Conservation (phyloP, 345 rosid species). For the Aquilaria sinensis region DNA sequence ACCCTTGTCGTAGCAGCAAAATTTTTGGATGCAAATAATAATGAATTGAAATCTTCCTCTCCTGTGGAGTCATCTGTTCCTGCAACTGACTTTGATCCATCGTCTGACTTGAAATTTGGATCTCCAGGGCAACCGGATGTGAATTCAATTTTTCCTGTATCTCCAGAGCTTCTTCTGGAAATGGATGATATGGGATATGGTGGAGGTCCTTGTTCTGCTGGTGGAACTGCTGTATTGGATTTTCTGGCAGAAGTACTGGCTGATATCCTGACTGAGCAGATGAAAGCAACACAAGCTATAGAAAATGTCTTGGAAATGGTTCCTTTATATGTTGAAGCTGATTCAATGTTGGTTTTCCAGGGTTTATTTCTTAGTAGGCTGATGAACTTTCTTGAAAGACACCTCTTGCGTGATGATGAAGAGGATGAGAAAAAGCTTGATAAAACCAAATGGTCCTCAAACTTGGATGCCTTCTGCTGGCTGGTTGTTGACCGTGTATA, state of each 20-base stretch:
- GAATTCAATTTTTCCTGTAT: slow-evolving; percentile 50
- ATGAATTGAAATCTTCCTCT: slow-evolving; percentile 53
- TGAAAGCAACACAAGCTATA: slow-evolving; percentile 70
- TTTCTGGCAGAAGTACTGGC: slow-evolving; percentile 97
- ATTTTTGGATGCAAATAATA: slow-evolving; percentile 56
- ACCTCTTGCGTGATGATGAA: slow-evolving; percentile 96
- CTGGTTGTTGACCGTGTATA: slow-evolving; percentile 94
- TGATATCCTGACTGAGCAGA: slow-evolving; percentile 84
- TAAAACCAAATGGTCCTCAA: slow-evolving; percentile 85
- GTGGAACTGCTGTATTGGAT: slow-evolving; percentile 93
- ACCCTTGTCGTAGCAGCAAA: slow-evolving; percentile 76
- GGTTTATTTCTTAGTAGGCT: slow-evolving; percentile 89
- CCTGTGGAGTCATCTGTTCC: slow-evolving; percentile 65
- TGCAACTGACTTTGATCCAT: slow-evolving; percentile 58
- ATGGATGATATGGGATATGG: slow-evolving; percentile 94
- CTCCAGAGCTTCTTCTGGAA: slow-evolving; percentile 70
- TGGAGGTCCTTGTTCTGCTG: slow-evolving; percentile 99
- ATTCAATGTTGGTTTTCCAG: slow-evolving; percentile 83
- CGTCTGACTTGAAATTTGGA: slow-evolving; percentile 57
- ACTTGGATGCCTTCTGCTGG: slow-evolving; percentile 93
- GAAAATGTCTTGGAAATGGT: slow-evolving; percentile 87
- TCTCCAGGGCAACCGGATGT: slow-evolving; percentile 51
- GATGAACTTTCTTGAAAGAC: slow-evolving; percentile 97
- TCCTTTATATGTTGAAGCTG: slow-evolving; percentile 87
- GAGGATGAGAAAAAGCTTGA: slow-evolving; percentile 93